A percentile compares a stretch with the other conserved stretches of the same genome.
Conservation (phyloP, 1,139 yeast species). For the Scheffersomyces quercinus region DNA sequence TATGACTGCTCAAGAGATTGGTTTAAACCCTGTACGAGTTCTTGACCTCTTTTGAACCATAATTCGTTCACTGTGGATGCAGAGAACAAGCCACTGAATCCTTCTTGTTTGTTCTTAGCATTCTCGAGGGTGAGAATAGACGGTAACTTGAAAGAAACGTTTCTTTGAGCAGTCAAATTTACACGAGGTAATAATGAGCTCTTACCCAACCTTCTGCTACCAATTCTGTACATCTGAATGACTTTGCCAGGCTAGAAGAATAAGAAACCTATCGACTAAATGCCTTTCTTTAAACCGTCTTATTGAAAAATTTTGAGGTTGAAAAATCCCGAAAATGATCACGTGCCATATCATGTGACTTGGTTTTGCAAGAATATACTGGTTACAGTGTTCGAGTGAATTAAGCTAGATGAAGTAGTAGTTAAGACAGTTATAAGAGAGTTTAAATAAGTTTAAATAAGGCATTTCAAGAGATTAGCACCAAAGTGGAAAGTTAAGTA, state of each 20-base stretch:
- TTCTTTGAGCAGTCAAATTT: slow-evolving; percentile 10
- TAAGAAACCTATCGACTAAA: no score
- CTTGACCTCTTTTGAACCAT: slow-evolving; percentile 58
- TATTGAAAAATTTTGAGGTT: neutral
- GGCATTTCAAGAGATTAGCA: no score
- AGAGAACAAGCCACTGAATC: slow-evolving; percentile 58
- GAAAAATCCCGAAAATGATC: neutral
- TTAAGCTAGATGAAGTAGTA: no score
- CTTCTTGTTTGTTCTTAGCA: slow-evolving; percentile 29
- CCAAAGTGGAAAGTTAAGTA: no score
- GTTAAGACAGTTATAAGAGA: no score
- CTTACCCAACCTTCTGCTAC: slow-evolving; percentile 9
- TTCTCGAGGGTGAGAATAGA: slow-evolving; percentile 33
- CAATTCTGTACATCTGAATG: slow-evolving; percentile 10
- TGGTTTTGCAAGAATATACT: no score
- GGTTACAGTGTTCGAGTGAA: no score
- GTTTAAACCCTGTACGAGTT: slow-evolving; percentile 50
- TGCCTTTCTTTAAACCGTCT: no score
- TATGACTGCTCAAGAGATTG: slow-evolving; percentile 28
- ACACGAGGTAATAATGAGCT: neutral
- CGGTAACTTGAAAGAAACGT: slow-evolving; percentile 31
- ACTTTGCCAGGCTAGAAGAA: no score
- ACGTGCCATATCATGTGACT: neutral
- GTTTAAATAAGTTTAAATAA: no score
- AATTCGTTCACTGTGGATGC: slow-evolving; percentile 52